phyloP scores from a whole-genome alignment of 2,329 filamentous ascomycete species.

The Cercospora sp. region DNA sequence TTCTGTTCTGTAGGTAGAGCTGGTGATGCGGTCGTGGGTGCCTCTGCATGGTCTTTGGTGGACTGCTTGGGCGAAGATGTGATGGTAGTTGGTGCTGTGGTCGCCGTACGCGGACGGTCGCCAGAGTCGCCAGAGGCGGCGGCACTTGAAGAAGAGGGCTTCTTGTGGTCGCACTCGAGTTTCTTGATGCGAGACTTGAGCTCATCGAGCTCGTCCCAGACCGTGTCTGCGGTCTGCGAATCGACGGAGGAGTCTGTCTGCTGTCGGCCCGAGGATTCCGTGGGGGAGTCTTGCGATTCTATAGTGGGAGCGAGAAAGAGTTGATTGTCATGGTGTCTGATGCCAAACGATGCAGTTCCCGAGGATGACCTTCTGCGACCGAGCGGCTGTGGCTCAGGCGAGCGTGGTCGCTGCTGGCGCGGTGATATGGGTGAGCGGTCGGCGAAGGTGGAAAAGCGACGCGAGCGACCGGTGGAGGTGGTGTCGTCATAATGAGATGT shows the following conservation, averaged over 20 bases:
- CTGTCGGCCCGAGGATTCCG: conserved; percentile 49
- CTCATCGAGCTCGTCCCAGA: conserved; percentile 97
- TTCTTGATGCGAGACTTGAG: conserved; percentile 90
- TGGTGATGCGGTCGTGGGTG: conserved; percentile 2
- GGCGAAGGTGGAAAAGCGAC: conserved; percentile 24
- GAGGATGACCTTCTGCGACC: conserved; percentile 33
- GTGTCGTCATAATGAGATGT: conserved; percentile 26
- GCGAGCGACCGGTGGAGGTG: conserved; percentile 26
- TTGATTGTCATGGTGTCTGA: conserved; percentile 6
- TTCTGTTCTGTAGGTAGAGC: conserved; percentile 16
- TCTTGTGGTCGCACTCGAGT: conserved; percentile 77
- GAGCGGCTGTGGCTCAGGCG: conserved; percentile 32
- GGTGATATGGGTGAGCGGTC: conserved; percentile 30
- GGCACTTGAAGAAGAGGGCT: conserved; percentile 78
- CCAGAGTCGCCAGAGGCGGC: conserved; percentile 72
- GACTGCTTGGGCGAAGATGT: conserved; percentile 81
- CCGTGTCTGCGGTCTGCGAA: conserved; percentile 85
- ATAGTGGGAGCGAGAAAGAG: conserved; percentile 6
- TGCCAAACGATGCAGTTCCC: conserved; percentile 18
- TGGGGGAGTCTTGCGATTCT: conserved; percentile 33
- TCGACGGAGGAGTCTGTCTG: conserved; percentile 66
- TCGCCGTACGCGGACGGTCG: conserved; percentile 86
- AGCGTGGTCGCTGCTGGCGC: conserved; percentile 29
- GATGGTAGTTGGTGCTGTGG: conserved; percentile 85
- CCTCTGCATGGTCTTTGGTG: conserved; percentile 49